phyloP scores from a whole-genome alignment of 1,284 basidiomycete genomes.

The Malassezia caprae region DNA sequence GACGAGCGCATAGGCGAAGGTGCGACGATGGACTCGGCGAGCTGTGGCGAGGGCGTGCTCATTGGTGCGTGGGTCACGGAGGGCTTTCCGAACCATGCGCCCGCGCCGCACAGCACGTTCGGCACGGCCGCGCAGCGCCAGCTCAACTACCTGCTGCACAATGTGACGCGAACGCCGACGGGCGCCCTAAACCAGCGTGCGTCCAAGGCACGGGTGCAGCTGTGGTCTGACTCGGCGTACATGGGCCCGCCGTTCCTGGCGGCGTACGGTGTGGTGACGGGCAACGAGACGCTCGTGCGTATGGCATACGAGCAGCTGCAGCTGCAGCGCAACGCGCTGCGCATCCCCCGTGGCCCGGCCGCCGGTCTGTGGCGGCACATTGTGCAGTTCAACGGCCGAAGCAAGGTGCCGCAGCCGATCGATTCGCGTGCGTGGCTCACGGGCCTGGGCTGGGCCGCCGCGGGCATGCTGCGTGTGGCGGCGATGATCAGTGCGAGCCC shows the following conservation, averaged over 20 bases:
- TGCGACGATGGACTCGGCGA: constrained; percentile 37
- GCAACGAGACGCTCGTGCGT: constrained; percentile 60
- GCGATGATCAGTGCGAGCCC: constrained; percentile 61
- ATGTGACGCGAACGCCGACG: constrained; percentile 53
- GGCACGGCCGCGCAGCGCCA: constrained; percentile 61
- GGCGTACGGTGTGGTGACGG: constrained; percentile 66
- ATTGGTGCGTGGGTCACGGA: constrained; percentile 32
- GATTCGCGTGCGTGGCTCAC: constrained; percentile 56
- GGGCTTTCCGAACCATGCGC: constrained; percentile 27
- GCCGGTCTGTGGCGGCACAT: constrained; percentile 43
- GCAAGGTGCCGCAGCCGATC: constrained; percentile 16
- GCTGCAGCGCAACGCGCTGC: constrained; percentile 59
- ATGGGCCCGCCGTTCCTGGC: constrained; percentile 89
- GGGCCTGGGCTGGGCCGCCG: constrained; percentile 75
- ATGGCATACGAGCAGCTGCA: constrained; percentile 68
- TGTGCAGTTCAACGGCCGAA: constrained; percentile 17
- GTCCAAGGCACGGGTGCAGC: constrained; percentile 5
- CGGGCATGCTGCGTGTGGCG: constrained; percentile 71
- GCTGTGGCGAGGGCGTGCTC: constrained; percentile 34
- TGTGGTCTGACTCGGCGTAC: constrained; percentile 55
- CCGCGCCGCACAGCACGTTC: constrained; percentile 50
- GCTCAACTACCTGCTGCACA: constrained; percentile 60
- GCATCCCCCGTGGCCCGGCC: constrained; percentile 54
- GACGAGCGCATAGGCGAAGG: constrained; percentile 30
- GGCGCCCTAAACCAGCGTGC: constrained; percentile 49